phyloP scores from a whole-genome alignment of 352 stramenopile genomes.

The Phytophthora nicotianae region DNA sequence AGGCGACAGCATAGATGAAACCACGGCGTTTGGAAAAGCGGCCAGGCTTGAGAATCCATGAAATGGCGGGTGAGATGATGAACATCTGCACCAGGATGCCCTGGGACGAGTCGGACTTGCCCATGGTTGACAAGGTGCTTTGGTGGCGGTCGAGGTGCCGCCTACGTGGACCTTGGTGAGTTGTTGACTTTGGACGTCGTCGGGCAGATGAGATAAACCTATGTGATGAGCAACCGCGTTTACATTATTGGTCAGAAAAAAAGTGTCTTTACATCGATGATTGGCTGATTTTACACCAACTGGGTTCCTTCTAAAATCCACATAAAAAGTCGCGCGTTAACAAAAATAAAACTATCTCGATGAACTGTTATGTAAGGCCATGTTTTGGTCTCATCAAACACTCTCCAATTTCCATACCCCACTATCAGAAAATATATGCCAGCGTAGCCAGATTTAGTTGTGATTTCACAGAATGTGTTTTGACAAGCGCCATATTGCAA shows the following conservation, averaged over 20 bases:
- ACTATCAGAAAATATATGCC: too few relatives aligned
- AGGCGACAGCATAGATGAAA: constrained; percentile 95
- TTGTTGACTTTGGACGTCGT: constrained; percentile 7
- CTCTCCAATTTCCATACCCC: too few relatives aligned
- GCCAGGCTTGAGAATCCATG: constrained; percentile 95
- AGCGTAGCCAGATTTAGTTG: too few relatives aligned
- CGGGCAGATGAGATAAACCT: constrained; percentile 9
- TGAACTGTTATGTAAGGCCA: too few relatives aligned
- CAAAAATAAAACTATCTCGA: too few relatives aligned
- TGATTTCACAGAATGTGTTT: too few relatives aligned
- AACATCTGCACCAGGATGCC: constrained; percentile 76
- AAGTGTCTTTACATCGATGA: not conserved
- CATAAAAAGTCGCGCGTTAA: too few relatives aligned
- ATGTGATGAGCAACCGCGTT: constrained; percentile 10
- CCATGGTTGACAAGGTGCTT: constrained; percentile 27
- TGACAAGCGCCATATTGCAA: too few relatives aligned
- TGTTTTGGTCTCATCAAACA: too few relatives aligned
- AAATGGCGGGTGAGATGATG: constrained; percentile 88
- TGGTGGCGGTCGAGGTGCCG: not conserved
- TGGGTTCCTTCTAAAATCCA: too few relatives aligned
- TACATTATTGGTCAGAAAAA: constrained; percentile 18
- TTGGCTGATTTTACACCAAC: constrained; percentile 11
- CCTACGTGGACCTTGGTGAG: constrained; percentile 19
- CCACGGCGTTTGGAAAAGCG: constrained; percentile 92
- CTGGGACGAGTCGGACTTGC: constrained; percentile 64